Evolutionary conservation across 164 flowering plant genomes (phyloP).

Genomic region (Tetrastigma voinierianum): DNA sequence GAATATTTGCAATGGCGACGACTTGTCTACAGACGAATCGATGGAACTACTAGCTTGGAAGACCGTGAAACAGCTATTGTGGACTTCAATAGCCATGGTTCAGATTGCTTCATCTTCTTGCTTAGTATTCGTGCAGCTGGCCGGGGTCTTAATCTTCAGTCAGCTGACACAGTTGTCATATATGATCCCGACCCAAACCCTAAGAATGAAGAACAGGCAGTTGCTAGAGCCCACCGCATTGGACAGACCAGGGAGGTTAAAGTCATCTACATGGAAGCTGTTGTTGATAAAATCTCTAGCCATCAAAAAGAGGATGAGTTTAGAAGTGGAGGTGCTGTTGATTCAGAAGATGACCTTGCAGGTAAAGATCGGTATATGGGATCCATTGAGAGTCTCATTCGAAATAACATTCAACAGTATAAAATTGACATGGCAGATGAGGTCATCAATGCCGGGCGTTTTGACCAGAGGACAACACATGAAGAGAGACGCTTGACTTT

Average conservation of each 20-base stretch:
- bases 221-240: slow-evolving; percentile 96
- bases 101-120: slow-evolving; percentile 91
- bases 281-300: slow-evolving; percentile 85
- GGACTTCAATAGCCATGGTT: slow-evolving; percentile 76
- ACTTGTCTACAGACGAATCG: slow-evolving; percentile 87
- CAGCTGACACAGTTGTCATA: slow-evolving; percentile 96
- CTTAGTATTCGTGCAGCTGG: slow-evolving; percentile 99
- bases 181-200: slow-evolving; percentile 99
- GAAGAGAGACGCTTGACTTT: slow-evolving; percentile 94
- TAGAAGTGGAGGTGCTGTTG: slow-evolving; percentile 72
- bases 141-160: slow-evolving; percentile 92
- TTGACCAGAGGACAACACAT: slow-evolving; percentile 99
- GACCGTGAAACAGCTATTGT: slow-evolving; percentile 97
- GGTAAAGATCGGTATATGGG: slow-evolving; percentile 99
- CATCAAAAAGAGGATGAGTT: slow-evolving; percentile 91
- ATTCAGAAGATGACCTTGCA: slow-evolving; percentile 93
- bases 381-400: slow-evolving; percentile 94
- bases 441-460: slow-evolving; percentile 99
- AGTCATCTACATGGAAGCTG: slow-evolving; percentile 98
- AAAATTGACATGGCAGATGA: slow-evolving; percentile 99
- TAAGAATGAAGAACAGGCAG: slow-evolving; percentile 98
- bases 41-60: slow-evolving; percentile 95
- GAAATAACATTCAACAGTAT: slow-evolving; percentile 97
- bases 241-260: slow-evolving; percentile 97
- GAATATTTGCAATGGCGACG: slow-evolving; percentile 92